Evolutionary conservation across 2,329 filamentous ascomycete species (phyloP).

Genomic region (Aspergillus chevalieri): DNA sequence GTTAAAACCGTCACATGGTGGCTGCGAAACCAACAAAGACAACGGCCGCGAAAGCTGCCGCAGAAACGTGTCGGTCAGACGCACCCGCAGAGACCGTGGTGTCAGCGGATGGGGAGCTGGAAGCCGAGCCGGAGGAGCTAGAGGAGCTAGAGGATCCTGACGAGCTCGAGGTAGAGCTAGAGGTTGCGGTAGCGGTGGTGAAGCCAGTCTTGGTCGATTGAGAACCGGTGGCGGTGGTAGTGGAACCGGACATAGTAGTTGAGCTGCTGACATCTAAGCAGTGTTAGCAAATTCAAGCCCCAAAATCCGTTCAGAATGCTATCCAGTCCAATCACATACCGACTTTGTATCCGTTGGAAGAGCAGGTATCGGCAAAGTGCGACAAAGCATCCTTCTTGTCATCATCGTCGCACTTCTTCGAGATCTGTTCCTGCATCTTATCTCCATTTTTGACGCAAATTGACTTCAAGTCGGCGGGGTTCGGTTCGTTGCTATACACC

Average conservation of each 20-base stretch:
- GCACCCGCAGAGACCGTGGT: conserved; percentile 14
- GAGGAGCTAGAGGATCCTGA: background rate
- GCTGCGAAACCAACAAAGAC: conserved; percentile 38
- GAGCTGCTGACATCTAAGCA: conserved; percentile 10
- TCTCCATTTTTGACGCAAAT: conserved; percentile 33
- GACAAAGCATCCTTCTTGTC: conserved; percentile 29
- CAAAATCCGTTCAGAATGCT: background rate
- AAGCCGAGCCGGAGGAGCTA: conserved; percentile 6
- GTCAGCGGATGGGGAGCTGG: conserved; percentile 5
- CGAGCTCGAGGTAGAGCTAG: conserved; percentile 8
- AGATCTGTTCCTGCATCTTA: conserved; percentile 33
- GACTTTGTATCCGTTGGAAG: conserved; percentile 34
- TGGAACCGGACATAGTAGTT: conserved; percentile 14
- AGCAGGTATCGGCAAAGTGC: conserved; percentile 35
- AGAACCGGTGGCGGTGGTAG: conserved; percentile 22
- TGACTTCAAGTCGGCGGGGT: conserved; percentile 33
- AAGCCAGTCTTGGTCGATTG: conserved; percentile 17
- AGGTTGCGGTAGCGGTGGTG: conserved; percentile 12
- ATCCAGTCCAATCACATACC: conserved; percentile 21
- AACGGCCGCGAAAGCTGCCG: conserved; percentile 33
- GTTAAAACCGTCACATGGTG: conserved; percentile 23
- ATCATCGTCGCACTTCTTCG: conserved; percentile 28
- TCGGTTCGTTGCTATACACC: conserved; percentile 23
- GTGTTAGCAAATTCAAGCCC: background rate
- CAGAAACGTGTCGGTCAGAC: conserved; percentile 29